Evolutionary conservation across 768 basidiomycete species (phyloP).

Genomic region (Collybiopsis luxurians): DNA sequence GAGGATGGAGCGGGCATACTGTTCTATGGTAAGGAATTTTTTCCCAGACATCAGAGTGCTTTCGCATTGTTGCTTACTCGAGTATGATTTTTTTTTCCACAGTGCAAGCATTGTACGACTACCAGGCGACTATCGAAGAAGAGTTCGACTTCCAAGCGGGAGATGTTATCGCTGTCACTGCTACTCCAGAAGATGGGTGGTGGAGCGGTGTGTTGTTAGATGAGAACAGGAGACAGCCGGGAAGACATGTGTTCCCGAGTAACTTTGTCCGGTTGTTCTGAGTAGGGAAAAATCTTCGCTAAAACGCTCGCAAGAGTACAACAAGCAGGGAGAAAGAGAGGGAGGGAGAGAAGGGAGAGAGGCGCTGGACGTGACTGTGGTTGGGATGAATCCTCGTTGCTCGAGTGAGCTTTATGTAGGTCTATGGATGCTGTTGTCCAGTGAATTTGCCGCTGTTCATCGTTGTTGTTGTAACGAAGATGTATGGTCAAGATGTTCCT

Average conservation of each 20-base stretch:
- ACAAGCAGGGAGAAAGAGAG: too few relatives aligned
- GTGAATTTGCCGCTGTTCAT: too few relatives aligned
- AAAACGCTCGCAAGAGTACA: background rate
- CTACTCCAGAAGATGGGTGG: slow-evolving; percentile 77
- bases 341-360: too few relatives aligned
- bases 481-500: too few relatives aligned
- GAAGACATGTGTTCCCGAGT: slow-evolving; percentile 57
- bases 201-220: slow-evolving; percentile 68
- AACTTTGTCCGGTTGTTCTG: slow-evolving; percentile 59
- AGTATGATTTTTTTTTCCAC: slow-evolving; percentile 11
- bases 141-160: slow-evolving; percentile 77
- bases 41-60: too few relatives aligned
- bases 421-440: too few relatives aligned
- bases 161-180: slow-evolving; percentile 74
- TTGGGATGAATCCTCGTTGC: too few relatives aligned
- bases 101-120: slow-evolving; percentile 71
- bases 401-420: too few relatives aligned
- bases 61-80: too few relatives aligned
- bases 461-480: too few relatives aligned
- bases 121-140: slow-evolving; percentile 56
- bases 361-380: too few relatives aligned
- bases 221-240: slow-evolving; percentile 46
- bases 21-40: slow-evolving; percentile 16
- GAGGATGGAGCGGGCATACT: slow-evolving; percentile 12
- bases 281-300: slow-evolving; percentile 2